These are phyloP conservation scores for Ramalina peruviana DNA, from an alignment of 495 filamentous ascomycete genomes.

Conservation along the genomic window DNA sequence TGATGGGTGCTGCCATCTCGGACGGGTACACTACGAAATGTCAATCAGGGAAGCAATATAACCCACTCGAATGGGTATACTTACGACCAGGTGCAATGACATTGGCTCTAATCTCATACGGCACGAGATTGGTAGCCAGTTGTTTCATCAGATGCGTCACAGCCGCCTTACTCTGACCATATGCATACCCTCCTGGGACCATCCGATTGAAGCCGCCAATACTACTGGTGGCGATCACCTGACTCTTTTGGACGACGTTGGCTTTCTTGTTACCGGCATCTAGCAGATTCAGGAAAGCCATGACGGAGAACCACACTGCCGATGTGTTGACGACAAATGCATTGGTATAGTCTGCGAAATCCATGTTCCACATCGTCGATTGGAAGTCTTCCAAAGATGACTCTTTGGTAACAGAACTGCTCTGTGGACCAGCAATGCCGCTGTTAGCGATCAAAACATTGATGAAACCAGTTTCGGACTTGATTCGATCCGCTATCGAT, in stretches of 20 bases:
- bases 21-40: conserved; percentile 37
- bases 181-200: conserved; percentile 41
- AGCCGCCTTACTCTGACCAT: conserved; percentile 48
- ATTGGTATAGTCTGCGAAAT: conserved; percentile 35
- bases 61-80: conserved; percentile 12
- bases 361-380: conserved; percentile 29
- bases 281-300: conserved; percentile 31
- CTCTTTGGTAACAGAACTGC: conserved; percentile 12
- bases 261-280: conserved; percentile 28
- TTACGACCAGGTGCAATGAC: conserved; percentile 47
- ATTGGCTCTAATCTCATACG: conserved; percentile 46
- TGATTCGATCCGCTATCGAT: conserved; percentile 19
- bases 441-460: conserved; percentile 56
- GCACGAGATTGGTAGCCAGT: conserved; percentile 35
- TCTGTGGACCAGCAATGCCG: conserved; percentile 40
- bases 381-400: conserved; percentile 32
- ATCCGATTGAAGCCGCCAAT: conserved; percentile 42
- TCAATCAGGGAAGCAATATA: neutral
- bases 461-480: conserved; percentile 30
- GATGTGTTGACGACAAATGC: conserved; percentile 25
- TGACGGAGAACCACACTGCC: conserved; percentile 24
- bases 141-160: conserved; percentile 48
- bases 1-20: conserved; percentile 39
- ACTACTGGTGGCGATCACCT: conserved; percentile 47
- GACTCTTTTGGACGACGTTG: conserved; percentile 37